Evolutionary conservation across 2,329 filamentous ascomycete species (phyloP), one percentile per base, ranked within the genome.

Genomic region (Colletotrichum costaricense): DNA sequence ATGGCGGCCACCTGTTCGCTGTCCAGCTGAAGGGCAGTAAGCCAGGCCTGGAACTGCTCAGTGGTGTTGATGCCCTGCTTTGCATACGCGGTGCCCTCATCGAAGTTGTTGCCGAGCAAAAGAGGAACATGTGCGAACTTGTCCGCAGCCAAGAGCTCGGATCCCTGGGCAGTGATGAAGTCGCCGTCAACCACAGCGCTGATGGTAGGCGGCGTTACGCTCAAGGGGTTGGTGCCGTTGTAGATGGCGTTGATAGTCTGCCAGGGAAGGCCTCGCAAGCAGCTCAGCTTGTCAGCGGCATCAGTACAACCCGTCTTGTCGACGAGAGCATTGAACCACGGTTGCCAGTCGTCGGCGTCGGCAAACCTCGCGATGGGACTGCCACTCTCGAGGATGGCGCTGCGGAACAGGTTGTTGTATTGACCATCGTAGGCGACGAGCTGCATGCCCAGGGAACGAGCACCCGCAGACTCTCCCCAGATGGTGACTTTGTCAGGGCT

Each of bases 21-120:
- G 58, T 73, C 55, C 8, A 42, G 58, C 0, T 93, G 72, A 85
- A 80, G 0, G 78, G 81, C 9, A 74, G 77, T 73, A 19, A 88
- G 79, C 63, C 80, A 82, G 26, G 79, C 77, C 60, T 83, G 80
- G 77, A 92, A 89, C 60, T 91, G 84, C 19, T 82, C 84, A 12
- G 85, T 87, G 1, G 86, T 89, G 77, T 91, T 87, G 74, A 92
- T 86, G 3, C 90, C 80, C 0, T 81, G 81, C 1, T 83, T 88
- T 5, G 89, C 84, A 78, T 93, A 93, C 3, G 93, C 79, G 0
- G 91, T 92, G 5, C 90, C 90, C 79, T 93, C 91, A 78, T 93
- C 91, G 82, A 93, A 89, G 79, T 90, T 88, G 77, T 91, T 86
- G 54, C 91, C 91, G 30, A 90, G 83, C 66, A 93, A 92, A 77